phyloP scores from a whole-genome alignment of 352 stramenopile species.

The Phytophthora agathidicida region DNA sequence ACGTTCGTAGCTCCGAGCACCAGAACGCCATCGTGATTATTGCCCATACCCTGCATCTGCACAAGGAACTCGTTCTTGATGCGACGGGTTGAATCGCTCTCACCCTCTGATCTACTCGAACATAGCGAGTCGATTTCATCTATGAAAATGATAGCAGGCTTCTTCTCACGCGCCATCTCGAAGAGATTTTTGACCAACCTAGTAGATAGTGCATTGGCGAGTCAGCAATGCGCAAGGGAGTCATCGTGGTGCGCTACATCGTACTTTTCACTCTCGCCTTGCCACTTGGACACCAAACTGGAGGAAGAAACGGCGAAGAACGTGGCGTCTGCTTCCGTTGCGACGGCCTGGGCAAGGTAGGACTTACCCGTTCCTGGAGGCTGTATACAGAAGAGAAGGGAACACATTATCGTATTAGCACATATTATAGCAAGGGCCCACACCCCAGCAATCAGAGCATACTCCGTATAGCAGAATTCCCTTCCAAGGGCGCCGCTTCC shows the following conservation, averaged over 20 bases:
- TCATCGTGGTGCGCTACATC: not conserved
- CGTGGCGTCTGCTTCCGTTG: constrained; percentile 98
- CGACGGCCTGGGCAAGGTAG: constrained; percentile 97
- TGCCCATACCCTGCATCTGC: constrained; percentile 96
- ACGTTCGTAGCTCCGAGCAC: constrained; percentile 98
- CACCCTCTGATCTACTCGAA: constrained; percentile 91
- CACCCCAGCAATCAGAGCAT: constrained; percentile 30
- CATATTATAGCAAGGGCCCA: too few species aligned
- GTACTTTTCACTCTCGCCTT: constrained; percentile 95
- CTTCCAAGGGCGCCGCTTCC: constrained; percentile 92
- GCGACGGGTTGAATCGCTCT: constrained; percentile 95
- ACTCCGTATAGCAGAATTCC: constrained; percentile 98
- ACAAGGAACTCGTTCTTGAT: constrained; percentile 99
- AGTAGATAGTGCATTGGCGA: not conserved
- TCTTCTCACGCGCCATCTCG: constrained; percentile 96
- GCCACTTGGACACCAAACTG: constrained; percentile 98
- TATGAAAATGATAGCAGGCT: constrained; percentile 97
- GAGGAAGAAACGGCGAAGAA: constrained; percentile 99
- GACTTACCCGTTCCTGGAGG: constrained; percentile 94
- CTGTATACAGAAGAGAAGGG: constrained; percentile 30
- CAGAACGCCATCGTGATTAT: constrained; percentile 91
- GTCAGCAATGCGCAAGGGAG: not conserved
- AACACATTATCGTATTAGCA: too few species aligned
- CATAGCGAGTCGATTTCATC: constrained; percentile 98
- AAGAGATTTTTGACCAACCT: constrained; percentile 98